phyloP scores from a whole-genome alignment of 495 filamentous ascomycete species.

The Corynascus novoguineensis region DNA sequence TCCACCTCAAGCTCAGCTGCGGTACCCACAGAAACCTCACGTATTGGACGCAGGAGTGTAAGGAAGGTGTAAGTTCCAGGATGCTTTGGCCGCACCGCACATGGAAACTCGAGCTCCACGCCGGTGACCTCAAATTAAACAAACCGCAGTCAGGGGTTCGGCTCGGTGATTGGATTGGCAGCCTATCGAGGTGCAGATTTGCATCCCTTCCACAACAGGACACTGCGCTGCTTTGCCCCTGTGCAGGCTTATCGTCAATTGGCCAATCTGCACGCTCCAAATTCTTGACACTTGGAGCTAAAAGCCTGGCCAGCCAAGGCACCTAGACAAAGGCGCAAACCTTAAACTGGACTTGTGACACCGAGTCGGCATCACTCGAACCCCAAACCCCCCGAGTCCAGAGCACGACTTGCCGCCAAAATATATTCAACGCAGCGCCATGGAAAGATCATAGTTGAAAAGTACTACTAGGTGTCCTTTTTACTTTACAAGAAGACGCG shows the following conservation, averaged over 20 bases:
- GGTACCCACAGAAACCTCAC: too few relatives aligned
- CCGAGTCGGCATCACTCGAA: not conserved
- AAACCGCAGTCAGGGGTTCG: not conserved
- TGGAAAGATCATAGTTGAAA: not conserved
- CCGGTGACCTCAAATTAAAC: not conserved
- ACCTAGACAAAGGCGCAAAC: constrained; percentile 6
- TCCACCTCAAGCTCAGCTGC: not conserved
- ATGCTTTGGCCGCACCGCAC: too few relatives aligned
- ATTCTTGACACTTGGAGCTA: constrained; percentile 20
- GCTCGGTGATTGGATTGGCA: constrained; percentile 5
- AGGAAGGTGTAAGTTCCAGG: too few relatives aligned
- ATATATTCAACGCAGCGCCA: not conserved
- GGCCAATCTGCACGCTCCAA: constrained; percentile 22
- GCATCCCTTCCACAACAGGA: constrained; percentile 1
- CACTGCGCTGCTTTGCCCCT: constrained; percentile 5
- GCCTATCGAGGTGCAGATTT: not conserved
- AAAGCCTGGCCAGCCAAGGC: constrained; percentile 12
- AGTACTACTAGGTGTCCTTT: not conserved
- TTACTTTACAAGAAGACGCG: not conserved
- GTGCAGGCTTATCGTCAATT: constrained; percentile 12
- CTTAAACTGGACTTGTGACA: constrained; percentile 3
- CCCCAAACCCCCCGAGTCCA: not conserved
- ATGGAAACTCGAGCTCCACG: not conserved
- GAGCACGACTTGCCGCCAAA: not conserved
- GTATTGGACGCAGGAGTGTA: too few relatives aligned